A percentile compares a stretch with the other conserved stretches of the same genome.
Evolutionary conservation across 164 flowering plant species (phyloP).

Genomic region (Vitis riparia): DNA sequence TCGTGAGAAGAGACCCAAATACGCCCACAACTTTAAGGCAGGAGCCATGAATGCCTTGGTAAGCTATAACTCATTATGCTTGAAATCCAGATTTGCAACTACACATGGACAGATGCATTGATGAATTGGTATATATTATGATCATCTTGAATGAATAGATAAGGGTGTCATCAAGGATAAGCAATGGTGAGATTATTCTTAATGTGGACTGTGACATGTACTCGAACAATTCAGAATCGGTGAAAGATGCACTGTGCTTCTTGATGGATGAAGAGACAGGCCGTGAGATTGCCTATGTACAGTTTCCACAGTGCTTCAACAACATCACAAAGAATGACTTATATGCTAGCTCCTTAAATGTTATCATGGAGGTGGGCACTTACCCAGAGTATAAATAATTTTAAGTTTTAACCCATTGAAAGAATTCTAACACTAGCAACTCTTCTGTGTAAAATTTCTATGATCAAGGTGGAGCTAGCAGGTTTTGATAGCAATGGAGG

Average conservation of each 20-base stretch:
- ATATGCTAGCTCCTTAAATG: conserved; percentile 7
- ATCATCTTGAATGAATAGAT: no score
- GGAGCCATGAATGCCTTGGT: conserved; percentile 41
- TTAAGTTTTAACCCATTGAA: no score
- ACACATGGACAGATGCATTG: no score
- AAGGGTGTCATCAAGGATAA: no score
- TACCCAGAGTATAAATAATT: no score
- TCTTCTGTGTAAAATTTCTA: neutral
- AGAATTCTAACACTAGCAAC: neutral
- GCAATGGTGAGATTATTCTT: no score
- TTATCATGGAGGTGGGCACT: conserved; percentile 13
- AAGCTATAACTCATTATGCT: conserved; percentile 3
- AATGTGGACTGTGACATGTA: conserved; percentile 42
- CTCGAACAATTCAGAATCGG: conserved; percentile 32
- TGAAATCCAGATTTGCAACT: no score
- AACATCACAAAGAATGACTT: conserved; percentile 16
- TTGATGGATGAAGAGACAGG: conserved; percentile 41
- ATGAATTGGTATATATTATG: no score
- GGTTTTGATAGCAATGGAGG: conserved; percentile 37
- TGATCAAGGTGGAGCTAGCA: conserved; percentile 21
- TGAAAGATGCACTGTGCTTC: conserved; percentile 40
- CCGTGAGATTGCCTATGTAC: conserved; percentile 34
- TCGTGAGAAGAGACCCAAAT: conserved; percentile 25
- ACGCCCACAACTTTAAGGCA: conserved; percentile 34
- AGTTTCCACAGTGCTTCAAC: conserved; percentile 27